Percentiles rank a stretch among this genome's conserved stretches.
Conservation (phyloP, 805 yeast genomes). For the Komagataella populi region DNA sequence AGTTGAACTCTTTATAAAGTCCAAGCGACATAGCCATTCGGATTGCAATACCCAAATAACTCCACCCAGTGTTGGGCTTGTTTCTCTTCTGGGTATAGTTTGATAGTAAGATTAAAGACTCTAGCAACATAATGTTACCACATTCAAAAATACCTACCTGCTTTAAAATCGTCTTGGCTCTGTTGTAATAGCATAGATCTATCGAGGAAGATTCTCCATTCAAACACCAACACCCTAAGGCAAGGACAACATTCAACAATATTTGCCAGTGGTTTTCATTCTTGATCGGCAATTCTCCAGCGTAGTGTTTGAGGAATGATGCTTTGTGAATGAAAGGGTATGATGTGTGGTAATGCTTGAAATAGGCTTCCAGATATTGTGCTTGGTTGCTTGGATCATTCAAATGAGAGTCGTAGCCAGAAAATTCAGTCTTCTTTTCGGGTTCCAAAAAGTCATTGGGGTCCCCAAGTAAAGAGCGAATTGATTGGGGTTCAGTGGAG, state of each 20-base stretch:
- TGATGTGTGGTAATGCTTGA: slow-evolving; percentile 44
- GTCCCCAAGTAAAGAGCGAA: not conserved
- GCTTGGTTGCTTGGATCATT: slow-evolving; percentile 2
- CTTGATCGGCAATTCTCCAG: slow-evolving; percentile 25
- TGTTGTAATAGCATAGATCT: slow-evolving; percentile 38
- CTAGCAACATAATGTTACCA: slow-evolving; percentile 42
- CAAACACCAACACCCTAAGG: slow-evolving; percentile 59
- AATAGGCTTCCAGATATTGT: slow-evolving; percentile 28
- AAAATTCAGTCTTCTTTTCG: not conserved
- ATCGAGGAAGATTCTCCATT: slow-evolving; percentile 38
- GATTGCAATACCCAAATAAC: slow-evolving; percentile 47
- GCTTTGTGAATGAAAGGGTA: slow-evolving; percentile 47
- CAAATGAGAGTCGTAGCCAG: not conserved
- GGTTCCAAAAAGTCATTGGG: not conserved
- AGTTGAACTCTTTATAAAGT: slow-evolving; percentile 39
- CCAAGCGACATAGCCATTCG: slow-evolving; percentile 60
- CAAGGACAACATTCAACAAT: slow-evolving; percentile 40
- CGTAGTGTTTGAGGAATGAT: slow-evolving; percentile 34
- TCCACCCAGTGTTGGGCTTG: slow-evolving; percentile 60
- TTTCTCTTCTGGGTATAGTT: slow-evolving; percentile 52
- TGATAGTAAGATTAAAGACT: slow-evolving; percentile 38
- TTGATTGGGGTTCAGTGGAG: not conserved
- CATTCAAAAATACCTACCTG: slow-evolving; percentile 37
- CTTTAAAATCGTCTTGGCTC: slow-evolving; percentile 30
- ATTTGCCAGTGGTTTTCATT: slow-evolving; percentile 37